phyloP scores from a whole-genome alignment of 352 stramenopile species.

The Phytophthora uliginosa region DNA sequence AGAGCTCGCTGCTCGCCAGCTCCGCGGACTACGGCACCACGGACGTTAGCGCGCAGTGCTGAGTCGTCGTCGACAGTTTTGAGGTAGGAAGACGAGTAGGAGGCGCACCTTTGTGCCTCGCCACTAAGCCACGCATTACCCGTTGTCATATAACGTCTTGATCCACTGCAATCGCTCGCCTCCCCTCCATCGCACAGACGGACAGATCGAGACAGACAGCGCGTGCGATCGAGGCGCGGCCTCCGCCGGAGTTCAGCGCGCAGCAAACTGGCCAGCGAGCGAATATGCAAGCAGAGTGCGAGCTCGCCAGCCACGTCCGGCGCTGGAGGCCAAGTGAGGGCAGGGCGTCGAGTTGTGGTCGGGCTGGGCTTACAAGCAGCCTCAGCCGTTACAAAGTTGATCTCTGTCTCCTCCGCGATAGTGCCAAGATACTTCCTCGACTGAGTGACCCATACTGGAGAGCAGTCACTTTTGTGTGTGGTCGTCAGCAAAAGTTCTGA shows the following conservation, averaged over 20 bases:
- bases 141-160: conserved; percentile 6
- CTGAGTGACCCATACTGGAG: not conserved
- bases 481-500: conserved; percentile 2
- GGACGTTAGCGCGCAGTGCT: conserved; percentile 29
- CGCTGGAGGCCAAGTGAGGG: not conserved
- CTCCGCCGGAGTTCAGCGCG: not conserved
- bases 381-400: conserved; percentile 12
- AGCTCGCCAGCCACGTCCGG: not conserved
- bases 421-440: not conserved
- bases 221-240: not conserved
- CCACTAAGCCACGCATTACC: not conserved
- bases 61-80: conserved; percentile 12
- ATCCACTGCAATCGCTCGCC: not conserved
- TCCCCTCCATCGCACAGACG: not conserved
- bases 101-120: not conserved
- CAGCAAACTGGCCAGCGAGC: not conserved
- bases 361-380: not conserved
- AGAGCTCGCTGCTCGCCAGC: conserved; percentile 37
- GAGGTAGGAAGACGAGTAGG: conserved; percentile 3
- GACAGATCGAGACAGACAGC: not conserved
- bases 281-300: not conserved
- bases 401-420: not conserved
- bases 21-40: conserved; percentile 36
- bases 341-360: not conserved
- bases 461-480: not conserved